Evolutionary conservation across 768 basidiomycete species (phyloP), one percentile per base, ranked within the genome.

Genomic region (Boletellus ananiceps): DNA sequence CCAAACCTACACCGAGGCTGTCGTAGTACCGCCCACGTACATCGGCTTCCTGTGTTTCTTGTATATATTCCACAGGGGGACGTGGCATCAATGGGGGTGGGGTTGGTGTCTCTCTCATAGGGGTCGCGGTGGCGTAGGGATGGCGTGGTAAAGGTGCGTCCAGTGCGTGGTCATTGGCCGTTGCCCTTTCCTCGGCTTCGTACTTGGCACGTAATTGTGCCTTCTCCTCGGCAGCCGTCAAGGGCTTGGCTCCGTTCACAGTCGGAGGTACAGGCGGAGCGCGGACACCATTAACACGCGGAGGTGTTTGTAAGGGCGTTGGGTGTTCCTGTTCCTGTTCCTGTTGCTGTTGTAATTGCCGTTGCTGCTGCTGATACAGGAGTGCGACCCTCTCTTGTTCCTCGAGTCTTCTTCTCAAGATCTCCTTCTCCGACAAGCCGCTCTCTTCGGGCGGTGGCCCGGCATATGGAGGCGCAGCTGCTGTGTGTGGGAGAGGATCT

Each of bases 171-270:
- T 65, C 72, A 41, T 71, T 71, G 0, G 50, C 42, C 16, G 50
- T 50, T 8, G 18, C 33, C 15, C 54, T 66, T 29, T 85, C 79
- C 56, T 82, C 78, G 1, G 74, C 76, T 23, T 79, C 86, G 55
- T 79, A 88, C 62, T 75, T 77, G 5, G 84, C 83, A 33, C 70
- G 73, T 11, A 91, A 64, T 49, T 79, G 64, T 18, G 84, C 86
- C 70, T 92, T 91, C 68, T 92, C 89, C 57, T 91, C 88, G 0
- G 80, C 82, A 3, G 89, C 88, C 2, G 83, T 83, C 44, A 89
- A 66, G 16, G 70, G 68, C 16, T 56, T 64, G 21, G 53, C 54
- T 7, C 65, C 57, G 33, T 59, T 56, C 18, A 57, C 9, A 8
- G 49, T 57, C 8, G 69, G 57, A 5, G 68, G 62, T 2, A 61